A percentile compares a stretch with the other conserved stretches of the same genome.
Conservation (phyloP, 768 basidiomycete species). For the Mycena crocata region DNA sequence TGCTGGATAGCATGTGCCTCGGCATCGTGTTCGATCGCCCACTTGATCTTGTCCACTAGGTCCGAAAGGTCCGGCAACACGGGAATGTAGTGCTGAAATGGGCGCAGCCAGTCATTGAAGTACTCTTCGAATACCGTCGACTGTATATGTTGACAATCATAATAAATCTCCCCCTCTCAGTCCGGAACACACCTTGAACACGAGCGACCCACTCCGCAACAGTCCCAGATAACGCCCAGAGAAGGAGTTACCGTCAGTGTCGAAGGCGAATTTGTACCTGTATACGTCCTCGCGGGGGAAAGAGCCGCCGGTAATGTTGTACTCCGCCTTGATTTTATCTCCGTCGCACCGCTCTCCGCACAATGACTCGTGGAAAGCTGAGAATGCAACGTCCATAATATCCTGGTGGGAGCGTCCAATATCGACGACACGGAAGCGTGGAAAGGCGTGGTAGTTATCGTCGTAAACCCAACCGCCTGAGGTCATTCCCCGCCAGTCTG, state of each 20-base stretch:
- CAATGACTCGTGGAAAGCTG: not conserved
- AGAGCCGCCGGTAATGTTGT: not conserved
- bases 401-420: not conserved
- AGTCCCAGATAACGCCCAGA: too few species aligned
- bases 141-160: not conserved
- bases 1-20: constrained; percentile 9
- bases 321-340: not conserved
- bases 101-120: constrained; percentile 17
- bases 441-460: constrained; percentile 23
- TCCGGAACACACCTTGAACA: constrained; percentile 17
- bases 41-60: constrained; percentile 7
- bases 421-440: constrained; percentile 8
- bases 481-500: constrained; percentile 23
- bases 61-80: too few species aligned
- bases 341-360: constrained; percentile 13
- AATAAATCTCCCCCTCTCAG: too few species aligned
- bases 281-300: constrained; percentile 12
- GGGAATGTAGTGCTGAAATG: constrained; percentile 19
- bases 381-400: constrained; percentile 12
- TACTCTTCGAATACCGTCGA: constrained; percentile 16
- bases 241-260: constrained; percentile 13
- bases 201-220: constrained; percentile 9
- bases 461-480: constrained; percentile 15
- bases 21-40: constrained; percentile 9
- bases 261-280: constrained; percentile 7